phyloP scores from a whole-genome alignment of 768 basidiomycete species.

The Leucocoprinus sp. region DNA sequence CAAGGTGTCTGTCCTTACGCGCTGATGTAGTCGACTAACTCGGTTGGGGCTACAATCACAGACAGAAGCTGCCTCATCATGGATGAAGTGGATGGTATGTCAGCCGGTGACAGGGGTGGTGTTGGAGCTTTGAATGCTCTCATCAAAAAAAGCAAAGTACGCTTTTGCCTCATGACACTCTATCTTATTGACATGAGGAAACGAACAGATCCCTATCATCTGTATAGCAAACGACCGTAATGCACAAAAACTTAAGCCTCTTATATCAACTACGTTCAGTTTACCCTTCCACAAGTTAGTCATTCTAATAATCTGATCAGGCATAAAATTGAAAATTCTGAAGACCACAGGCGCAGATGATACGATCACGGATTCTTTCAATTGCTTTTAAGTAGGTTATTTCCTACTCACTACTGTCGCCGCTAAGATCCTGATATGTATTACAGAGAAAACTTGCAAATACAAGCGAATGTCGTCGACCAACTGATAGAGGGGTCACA shows the following conservation, averaged over 20 bases:
- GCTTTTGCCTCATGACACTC: neutral
- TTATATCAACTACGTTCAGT: conserved; percentile 61
- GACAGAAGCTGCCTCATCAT: conserved; percentile 86
- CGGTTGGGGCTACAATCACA: conserved; percentile 66
- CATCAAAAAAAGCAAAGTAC: conserved; percentile 87
- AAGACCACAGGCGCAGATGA: conserved; percentile 68
- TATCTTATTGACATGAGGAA: neutral
- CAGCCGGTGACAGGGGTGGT: conserved; percentile 93
- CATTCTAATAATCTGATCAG: neutral
- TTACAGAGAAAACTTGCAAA: conserved; percentile 83
- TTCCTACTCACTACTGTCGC: neutral
- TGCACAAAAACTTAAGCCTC: conserved; percentile 87
- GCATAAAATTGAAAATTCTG: conserved; percentile 8
- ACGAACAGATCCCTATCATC: conserved; percentile 80
- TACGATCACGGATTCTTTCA: conserved; percentile 82
- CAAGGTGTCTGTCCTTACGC: neutral
- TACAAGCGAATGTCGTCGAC: conserved; percentile 88
- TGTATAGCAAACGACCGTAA: conserved; percentile 91
- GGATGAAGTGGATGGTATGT: conserved; percentile 99
- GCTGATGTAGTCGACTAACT: conserved; percentile 39
- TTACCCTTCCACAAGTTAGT: conserved; percentile 73
- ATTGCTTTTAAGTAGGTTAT: conserved; percentile 79
- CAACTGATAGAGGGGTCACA: conserved; percentile 84
- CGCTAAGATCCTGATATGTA: too few relatives aligned
- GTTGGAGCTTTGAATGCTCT: conserved; percentile 87